Base-by-base conservation (phyloP, 352 stramenopile species). In the Phytophthora pluvialis region DNA sequence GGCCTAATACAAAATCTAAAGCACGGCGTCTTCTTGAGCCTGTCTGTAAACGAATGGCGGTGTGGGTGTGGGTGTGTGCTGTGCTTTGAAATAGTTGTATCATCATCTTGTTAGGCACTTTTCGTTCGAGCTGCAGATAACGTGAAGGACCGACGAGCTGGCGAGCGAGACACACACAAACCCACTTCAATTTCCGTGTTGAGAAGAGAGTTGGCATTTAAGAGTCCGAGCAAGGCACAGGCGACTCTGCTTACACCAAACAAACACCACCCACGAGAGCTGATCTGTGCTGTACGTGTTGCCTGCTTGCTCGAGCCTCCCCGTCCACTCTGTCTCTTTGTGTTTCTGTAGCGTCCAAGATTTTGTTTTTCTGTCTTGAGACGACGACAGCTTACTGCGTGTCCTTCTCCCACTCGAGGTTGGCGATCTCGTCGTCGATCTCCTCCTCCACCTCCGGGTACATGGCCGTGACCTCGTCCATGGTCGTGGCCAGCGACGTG, bases 361-460 rank as follows among this genome's bases (percentile, higher is more conserved):
- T 49, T 61, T 18, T 57, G n/a, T 46, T 49, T 21, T 49, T 44
- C 13, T 48, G 21, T 47, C 18, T 36, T 52, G 40, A 18, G 12
- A 51, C 26, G 26, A 33, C 31, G 42, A 29, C 29, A 48, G 28
- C 45, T 89, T 91, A 91, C 73, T 93, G 81, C 61, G 77, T 84
- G 80, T 96, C 88, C 82, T 96, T 96, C 69, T 93, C 85, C 86
- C 87, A 96, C 72, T 96, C 87, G 70, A 89, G 86, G 70, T 90
- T 90, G 69, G 84, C 83, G 70, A 95, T 96, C 72, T 96, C 89
- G 53, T 94, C 82, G 57, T 95, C 83, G 64, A 95, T 95, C 73
- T 95, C 89, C 31, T 94, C 84, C 59, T 73, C 71, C 36, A 95
- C 80, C 59, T 94, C 86, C 43, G 89, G 89, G 78, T 95, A 93